Percentiles rank a stretch among this genome's conserved stretches.
Conservation (phyloP, 345 rosid genomes). For the Eucalyptus regnans region DNA sequence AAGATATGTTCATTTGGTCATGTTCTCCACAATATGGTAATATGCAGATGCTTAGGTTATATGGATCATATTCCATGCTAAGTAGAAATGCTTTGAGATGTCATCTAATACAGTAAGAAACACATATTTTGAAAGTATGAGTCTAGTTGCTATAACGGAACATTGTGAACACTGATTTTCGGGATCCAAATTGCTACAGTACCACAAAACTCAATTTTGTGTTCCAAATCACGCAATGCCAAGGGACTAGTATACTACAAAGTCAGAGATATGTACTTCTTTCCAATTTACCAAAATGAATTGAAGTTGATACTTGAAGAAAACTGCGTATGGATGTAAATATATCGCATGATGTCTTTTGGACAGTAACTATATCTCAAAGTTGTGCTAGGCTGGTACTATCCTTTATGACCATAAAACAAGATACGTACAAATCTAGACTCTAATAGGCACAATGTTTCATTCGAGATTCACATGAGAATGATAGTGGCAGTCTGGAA, state of each 20-base stretch:
- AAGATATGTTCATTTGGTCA: not conserved
- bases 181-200: not conserved
- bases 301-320: not conserved
- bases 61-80: not conserved
- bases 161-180: not conserved
- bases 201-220: not conserved
- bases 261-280: not conserved
- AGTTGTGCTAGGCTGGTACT: not conserved
- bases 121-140: not conserved
- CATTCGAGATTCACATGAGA: not conserved
- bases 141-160: not conserved
- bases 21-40: not conserved
- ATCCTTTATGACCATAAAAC: not conserved
- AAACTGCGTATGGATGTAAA: not conserved
- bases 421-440: not conserved
- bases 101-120: not conserved
- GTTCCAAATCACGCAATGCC: not conserved
- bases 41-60: not conserved
- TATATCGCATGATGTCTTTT: not conserved
- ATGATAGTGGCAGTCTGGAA: not conserved
- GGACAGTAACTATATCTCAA: not conserved
- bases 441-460: not conserved
- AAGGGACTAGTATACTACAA: not conserved
- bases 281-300: not conserved
- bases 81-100: not conserved